Evolutionary conservation across 2,329 filamentous ascomycete genomes (phyloP), one percentile per base, ranked within the genome.

Genomic region (Alternaria sp.): DNA sequence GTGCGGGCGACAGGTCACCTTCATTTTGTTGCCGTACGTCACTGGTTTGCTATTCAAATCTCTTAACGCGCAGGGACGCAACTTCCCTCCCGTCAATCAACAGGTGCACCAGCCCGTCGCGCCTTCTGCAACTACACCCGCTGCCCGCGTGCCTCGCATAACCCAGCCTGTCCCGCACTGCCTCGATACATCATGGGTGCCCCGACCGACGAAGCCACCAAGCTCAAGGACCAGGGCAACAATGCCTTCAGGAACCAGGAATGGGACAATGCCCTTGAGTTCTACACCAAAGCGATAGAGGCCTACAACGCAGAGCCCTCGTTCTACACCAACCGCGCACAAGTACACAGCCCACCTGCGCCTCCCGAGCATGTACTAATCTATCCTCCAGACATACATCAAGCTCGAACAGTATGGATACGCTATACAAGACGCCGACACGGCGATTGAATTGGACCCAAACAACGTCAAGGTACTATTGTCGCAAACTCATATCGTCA

Each of bases 371-470:
- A 55, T 43, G 9, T 60, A 55, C 71, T 78, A 26, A 78, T 64
- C 46, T 21, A 17, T 11, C 28, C 56, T 55, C n/a, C 54, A 97
- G 93, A 93, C 93, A 68, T 87, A 99, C 79, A 95, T 99, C 81
- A 98, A 97, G 83, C 90, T 95, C 43, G 96, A 99, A 81, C 89
- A 95, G 19, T 98, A 94, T 78, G 96, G 96, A 43, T 97, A 95
- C 83, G 94, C 96, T 23, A 91, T 98, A 73, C 86, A 90, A 56
- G 96, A 99, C 82, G 93, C 95, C 30, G 92, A 91, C 57, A 96
- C 92, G 81, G 96, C 96, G 15, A 90, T 98, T 76, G 93, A 97
- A 78, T 84, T 98, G 62, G 93, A 98, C 76, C 89, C 93, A 15
- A 88, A 89, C 75, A 93, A 97, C 79, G 87, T 95, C 79, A 98